Base-by-base conservation (phyloP, 768 basidiomycete species). In the Plicaturopsis crispa region DNA sequence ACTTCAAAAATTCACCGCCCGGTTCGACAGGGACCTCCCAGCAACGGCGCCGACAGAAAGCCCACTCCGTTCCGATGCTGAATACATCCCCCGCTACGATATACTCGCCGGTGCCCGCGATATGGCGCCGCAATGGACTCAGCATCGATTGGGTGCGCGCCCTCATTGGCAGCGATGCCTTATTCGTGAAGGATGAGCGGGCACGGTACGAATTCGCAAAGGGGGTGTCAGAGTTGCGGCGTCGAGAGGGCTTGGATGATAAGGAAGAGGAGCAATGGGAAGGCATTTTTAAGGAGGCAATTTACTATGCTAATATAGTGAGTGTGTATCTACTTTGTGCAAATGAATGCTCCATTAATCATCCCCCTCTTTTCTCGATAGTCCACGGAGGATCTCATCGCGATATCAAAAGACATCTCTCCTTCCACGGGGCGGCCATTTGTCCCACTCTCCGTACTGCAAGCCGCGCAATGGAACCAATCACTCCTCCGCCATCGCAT, bases 261-360 rank as follows among this genome's bases (percentile, higher is more conserved):
- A 69, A 68, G 0, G 87, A 91, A 52, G 90, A 94, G 54, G 56
- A 46, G 30, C 72, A 82, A 46, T 87, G 84, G 75, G 65, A 61
- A 13, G 67, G 57, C 33, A 67, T 93, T 52, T 94, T 97, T 52
- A 60, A 69, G 30, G 61, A 74, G 18, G 84, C 84, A 7, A 87
- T 94, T 5, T 83, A 90, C 57, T 94, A 93, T 54, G 63, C 72
- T 4, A 88, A 92, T 52, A 85, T 94, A 84, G 89, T 88, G 43
- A 34, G 69, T 58, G 20, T 23, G 5, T 24, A 36, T 26, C 21
- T 24, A 20, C 18, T 10, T 19, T n/a, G 14, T 13, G 6, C 19
- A 24, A 30, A 14, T 28, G 24, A 21, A 14, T 34, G 28, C 31
- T 22, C n/a, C n/a, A 13, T 17, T 26, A 21, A 30, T 46, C 33